These are phyloP conservation scores for Phytophthora foliorum DNA, from an alignment of 352 stramenopile species.

Conservation along the genomic window DNA sequence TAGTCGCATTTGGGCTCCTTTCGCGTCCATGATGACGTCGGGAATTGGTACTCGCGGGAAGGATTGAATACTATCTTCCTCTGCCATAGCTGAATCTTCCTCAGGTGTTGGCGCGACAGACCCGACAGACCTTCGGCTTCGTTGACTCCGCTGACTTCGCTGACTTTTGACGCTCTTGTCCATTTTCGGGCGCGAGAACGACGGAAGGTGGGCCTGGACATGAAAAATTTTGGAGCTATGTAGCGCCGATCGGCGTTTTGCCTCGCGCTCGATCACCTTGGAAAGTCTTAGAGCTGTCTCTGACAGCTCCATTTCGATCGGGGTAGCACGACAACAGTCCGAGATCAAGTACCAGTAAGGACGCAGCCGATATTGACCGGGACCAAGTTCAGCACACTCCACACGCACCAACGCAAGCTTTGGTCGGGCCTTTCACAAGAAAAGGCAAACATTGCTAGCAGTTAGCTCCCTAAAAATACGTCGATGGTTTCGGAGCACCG, in stretches of 20 bases:
- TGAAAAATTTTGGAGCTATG: slow-evolving; percentile 41
- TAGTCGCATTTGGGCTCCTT: slow-evolving; percentile 19
- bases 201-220: slow-evolving; percentile 45
- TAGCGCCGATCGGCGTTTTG: slow-evolving; percentile 51
- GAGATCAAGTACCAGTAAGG: background rate
- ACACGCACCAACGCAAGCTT: slow-evolving; percentile 4
- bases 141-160: slow-evolving; percentile 13
- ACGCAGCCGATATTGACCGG: background rate
- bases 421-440: slow-evolving; percentile 11
- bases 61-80: background rate
- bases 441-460: slow-evolving; percentile 26
- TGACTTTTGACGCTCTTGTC: slow-evolving; percentile 8
- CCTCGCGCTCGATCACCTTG: slow-evolving; percentile 71
- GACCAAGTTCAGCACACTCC: background rate
- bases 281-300: slow-evolving; percentile 75
- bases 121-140: slow-evolving; percentile 23
- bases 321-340: background rate
- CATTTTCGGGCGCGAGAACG: slow-evolving; percentile 36
- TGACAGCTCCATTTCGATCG: slow-evolving; percentile 45
- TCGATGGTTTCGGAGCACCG: slow-evolving; percentile 16
- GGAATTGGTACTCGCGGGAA: background rate
- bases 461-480: slow-evolving; percentile 43
- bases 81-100: slow-evolving; percentile 7
- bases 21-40: background rate
- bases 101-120: slow-evolving; percentile 41